These are phyloP conservation scores for Ceratocystis lukuohia DNA, from an alignment of 2,329 filamentous ascomycete genomes.

Conservation along the genomic window DNA sequence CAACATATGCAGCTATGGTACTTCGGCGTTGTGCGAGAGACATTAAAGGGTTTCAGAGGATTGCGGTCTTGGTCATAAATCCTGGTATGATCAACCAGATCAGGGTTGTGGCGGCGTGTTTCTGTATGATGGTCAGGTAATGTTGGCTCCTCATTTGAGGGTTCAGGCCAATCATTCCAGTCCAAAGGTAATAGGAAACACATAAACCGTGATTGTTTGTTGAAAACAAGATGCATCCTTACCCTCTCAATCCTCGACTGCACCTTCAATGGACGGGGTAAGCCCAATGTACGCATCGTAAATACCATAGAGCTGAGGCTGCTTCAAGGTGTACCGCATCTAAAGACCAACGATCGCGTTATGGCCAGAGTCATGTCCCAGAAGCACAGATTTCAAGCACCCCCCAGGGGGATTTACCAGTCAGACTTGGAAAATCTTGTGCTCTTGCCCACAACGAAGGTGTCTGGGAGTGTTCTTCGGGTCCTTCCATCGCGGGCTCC, in stretches of 20 bases:
- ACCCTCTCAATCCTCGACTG: conserved; percentile 23
- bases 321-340: background rate
- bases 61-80: conserved; percentile 8
- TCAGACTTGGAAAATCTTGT: conserved; percentile 55
- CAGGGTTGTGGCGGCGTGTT: conserved; percentile 27
- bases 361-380: conserved; percentile 48
- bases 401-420: conserved; percentile 57
- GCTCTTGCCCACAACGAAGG: conserved; percentile 39
- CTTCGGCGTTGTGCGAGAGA: conserved; percentile 34
- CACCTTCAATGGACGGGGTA: conserved; percentile 10
- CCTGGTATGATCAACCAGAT: conserved; percentile 35
- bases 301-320: background rate
- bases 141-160: background rate
- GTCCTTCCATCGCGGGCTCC: conserved; percentile 34
- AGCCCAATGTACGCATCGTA: conserved; percentile 5
- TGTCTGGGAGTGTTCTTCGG: conserved; percentile 42
- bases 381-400: conserved; percentile 63
- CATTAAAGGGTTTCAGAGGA: conserved; percentile 26
- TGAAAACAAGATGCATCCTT: conserved; percentile 28
- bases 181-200: conserved; percentile 27
- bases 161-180: conserved; percentile 21
- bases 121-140: conserved; percentile 26
- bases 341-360: conserved; percentile 23
- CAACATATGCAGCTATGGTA: conserved; percentile 27
- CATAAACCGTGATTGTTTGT: conserved; percentile 35